Conservation (phyloP, 495 filamentous ascomycete genomes). For the Friedmanniomyces endolithicus region DNA sequence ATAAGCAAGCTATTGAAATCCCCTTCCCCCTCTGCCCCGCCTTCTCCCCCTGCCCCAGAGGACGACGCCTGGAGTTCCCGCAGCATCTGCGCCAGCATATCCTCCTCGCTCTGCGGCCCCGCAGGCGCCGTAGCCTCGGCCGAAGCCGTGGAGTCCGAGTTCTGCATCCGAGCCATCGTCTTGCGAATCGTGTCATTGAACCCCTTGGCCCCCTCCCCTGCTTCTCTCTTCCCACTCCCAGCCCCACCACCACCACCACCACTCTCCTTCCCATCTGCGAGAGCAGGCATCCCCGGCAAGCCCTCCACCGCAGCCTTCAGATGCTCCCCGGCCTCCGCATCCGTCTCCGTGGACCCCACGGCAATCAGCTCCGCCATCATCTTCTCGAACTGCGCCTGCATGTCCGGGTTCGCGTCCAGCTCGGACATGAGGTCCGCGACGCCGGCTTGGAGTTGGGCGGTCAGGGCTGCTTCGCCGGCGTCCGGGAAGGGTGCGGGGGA, state of each 20-base stretch:
- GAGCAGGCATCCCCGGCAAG: background rate
- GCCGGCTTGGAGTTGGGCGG: conserved; percentile 69
- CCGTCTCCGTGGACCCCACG: conserved; percentile 27
- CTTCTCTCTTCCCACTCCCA: conserved; percentile 14
- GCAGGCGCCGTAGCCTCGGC: conserved; percentile 64
- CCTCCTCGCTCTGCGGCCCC: conserved; percentile 41
- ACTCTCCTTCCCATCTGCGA: conserved; percentile 8
- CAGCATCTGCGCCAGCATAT: conserved; percentile 72
- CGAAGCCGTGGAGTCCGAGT: conserved; percentile 67
- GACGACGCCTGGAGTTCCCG: conserved; percentile 56
- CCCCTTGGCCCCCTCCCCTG: conserved; percentile 37
- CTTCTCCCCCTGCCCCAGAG: conserved; percentile 36
- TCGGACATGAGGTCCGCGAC: conserved; percentile 73
- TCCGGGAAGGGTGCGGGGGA: background rate
- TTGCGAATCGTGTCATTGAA: conserved; percentile 85
- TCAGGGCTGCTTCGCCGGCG: conserved; percentile 52
- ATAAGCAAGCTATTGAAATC: conserved; percentile 86
- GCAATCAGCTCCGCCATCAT: conserved; percentile 67
- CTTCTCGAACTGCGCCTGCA: conserved; percentile 74
- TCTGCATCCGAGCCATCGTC: conserved; percentile 90
- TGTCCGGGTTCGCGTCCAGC: conserved; percentile 54
- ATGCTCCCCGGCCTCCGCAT: conserved; percentile 13
- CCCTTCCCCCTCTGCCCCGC: conserved; percentile 68
- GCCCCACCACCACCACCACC: too few species aligned
- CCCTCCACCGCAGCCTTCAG: conserved; percentile 12